These are phyloP conservation scores for Phytopythium ostracodes DNA, from an alignment of 352 stramenopile species.

Conservation along the genomic window DNA sequence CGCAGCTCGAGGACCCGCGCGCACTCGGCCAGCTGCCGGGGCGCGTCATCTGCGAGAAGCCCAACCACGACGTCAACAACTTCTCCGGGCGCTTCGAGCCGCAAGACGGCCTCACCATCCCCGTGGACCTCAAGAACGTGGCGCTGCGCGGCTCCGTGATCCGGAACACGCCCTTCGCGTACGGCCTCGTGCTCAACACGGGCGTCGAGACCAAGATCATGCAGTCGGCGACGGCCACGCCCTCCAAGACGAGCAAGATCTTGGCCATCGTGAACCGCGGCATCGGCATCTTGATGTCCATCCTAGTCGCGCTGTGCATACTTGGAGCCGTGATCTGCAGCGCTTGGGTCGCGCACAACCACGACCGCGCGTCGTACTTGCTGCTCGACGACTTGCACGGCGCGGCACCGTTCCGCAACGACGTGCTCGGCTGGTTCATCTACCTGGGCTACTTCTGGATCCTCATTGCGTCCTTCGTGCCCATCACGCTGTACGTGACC, in stretches of 20 bases:
- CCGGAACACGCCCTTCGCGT: constrained; percentile 75
- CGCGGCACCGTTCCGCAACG: constrained; percentile 61
- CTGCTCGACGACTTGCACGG: constrained; percentile 60
- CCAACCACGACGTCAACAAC: constrained; percentile 87
- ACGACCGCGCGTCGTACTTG: constrained; percentile 61
- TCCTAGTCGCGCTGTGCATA: constrained; percentile 64
- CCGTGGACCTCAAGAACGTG: constrained; percentile 85
- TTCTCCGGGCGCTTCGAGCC: constrained; percentile 80
- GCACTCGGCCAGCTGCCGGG: constrained; percentile 63
- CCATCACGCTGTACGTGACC: constrained; percentile 87
- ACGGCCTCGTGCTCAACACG: constrained; percentile 81
- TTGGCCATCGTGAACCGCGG: constrained; percentile 78
- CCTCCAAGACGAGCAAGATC: constrained; percentile 81
- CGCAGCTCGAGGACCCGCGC: constrained; percentile 66
- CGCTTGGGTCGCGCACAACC: constrained; percentile 59
- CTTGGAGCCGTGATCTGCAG: constrained; percentile 65
- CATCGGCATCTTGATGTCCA: constrained; percentile 73
- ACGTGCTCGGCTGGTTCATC: constrained; percentile 64
- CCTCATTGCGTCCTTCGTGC: constrained; percentile 83
- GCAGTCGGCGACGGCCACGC: constrained; percentile 70
- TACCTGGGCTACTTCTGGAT: constrained; percentile 89
- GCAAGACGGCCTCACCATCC: constrained; percentile 71
- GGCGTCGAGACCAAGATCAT: constrained; percentile 87
- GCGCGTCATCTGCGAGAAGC: constrained; percentile 66
- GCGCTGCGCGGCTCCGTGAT: constrained; percentile 78